Conservation (phyloP, 2,329 filamentous ascomycete species). For the Beauveria australis region DNA sequence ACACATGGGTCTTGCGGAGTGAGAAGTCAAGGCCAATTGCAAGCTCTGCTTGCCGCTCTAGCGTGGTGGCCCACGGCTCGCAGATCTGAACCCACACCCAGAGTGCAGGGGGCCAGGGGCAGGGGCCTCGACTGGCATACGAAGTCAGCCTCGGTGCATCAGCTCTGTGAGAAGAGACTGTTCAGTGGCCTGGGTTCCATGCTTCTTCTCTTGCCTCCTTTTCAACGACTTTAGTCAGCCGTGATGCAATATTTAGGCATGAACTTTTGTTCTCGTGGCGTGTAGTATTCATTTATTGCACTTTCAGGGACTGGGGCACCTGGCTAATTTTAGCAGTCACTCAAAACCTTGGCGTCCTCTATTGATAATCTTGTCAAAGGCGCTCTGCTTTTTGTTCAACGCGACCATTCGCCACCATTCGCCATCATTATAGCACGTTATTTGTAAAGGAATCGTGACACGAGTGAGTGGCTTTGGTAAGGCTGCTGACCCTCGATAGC, state of each 20-base stretch:
- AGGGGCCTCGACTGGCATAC: background rate
- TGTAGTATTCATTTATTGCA: background rate
- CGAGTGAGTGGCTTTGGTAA: background rate
- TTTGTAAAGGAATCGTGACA: background rate
- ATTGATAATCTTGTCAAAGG: background rate
- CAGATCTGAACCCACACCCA: background rate
- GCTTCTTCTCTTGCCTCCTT: background rate
- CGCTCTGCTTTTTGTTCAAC: background rate
- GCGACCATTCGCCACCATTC: background rate
- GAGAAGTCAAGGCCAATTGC: background rate
- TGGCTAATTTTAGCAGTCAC: conserved; percentile 3
- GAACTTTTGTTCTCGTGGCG: conserved; percentile 6
- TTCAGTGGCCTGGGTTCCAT: background rate
- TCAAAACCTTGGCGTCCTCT: background rate
- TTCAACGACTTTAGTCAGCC: background rate
- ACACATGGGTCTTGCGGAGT: no score
- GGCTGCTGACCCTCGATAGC: background rate
- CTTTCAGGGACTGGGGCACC: background rate
- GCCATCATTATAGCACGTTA: background rate
- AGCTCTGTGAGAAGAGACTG: background rate
- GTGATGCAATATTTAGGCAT: background rate
- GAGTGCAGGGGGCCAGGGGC: no score
- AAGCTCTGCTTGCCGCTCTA: background rate
- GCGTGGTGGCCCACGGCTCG: background rate
- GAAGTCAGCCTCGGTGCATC: background rate